These are phyloP conservation scores for Dictyostelium firmibasis DNA, from an alignment of 78 protist species.

Conservation along the genomic window DNA sequence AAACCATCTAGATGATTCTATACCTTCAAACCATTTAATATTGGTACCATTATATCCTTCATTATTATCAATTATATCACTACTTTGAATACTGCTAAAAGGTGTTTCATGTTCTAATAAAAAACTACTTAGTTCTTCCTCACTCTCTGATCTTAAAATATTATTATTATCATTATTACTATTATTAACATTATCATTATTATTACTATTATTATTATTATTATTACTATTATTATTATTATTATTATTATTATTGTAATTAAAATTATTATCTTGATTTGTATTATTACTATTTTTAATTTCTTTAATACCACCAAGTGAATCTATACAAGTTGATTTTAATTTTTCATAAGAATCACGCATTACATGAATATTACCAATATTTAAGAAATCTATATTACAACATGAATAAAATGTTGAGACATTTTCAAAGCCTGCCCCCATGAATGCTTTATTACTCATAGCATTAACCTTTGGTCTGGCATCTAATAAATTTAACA, in stretches of 20 bases:
- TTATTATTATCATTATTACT: background rate
- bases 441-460: constrained; percentile 58
- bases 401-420: constrained; percentile 37
- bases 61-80: constrained; percentile 6
- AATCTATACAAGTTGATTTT: background rate
- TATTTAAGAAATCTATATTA: constrained; percentile 79
- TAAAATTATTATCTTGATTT: background rate
- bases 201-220: background rate
- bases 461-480: constrained; percentile 64
- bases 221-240: background rate
- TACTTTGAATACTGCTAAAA: background rate
- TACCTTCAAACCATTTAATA: constrained; percentile 36
- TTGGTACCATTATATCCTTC: background rate
- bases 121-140: background rate
- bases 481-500: constrained; percentile 32
- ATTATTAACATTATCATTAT: background rate
- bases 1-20: constrained; percentile 49
- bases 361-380: constrained; percentile 90
- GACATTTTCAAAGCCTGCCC: constrained; percentile 33
- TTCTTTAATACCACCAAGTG: constrained; percentile 17
- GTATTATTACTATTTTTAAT: background rate
- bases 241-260: background rate
- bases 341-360: constrained; percentile 20
- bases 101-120: background rate
- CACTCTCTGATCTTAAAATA: background rate